Percentiles rank a stretch among this genome's conserved stretches.
Evolutionary conservation across 768 basidiomycete species (phyloP).

Genomic region (Hemileccinum impolitum): DNA sequence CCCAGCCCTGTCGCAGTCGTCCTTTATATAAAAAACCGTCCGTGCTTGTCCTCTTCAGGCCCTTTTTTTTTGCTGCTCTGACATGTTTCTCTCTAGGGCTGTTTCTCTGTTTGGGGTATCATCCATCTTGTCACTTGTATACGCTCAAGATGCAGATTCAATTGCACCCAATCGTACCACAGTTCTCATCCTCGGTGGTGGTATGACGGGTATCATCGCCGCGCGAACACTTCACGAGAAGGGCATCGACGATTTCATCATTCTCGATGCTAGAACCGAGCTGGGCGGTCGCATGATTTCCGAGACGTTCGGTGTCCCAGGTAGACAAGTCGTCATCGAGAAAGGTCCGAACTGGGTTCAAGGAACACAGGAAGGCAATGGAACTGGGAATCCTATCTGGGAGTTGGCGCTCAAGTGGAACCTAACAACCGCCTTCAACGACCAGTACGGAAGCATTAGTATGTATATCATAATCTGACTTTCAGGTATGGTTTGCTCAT

Average conservation of each 20-base stretch:
- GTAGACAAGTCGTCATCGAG: slow-evolving; percentile 45
- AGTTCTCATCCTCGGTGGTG: no score
- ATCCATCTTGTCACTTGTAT: not conserved
- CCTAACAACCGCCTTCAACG: slow-evolving; percentile 38
- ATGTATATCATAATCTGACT: slow-evolving; percentile 16
- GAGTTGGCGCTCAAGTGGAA: slow-evolving; percentile 54
- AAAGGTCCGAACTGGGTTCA: slow-evolving; percentile 62
- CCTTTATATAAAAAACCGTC: not conserved
- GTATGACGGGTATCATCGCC: no score
- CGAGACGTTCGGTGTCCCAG: slow-evolving; percentile 39
- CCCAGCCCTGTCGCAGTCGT: not conserved
- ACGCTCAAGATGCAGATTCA: slow-evolving; percentile 3
- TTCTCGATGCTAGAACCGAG: slow-evolving; percentile 58
- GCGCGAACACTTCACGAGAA: slow-evolving; percentile 54
- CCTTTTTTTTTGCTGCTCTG: not conserved
- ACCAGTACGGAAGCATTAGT: slow-evolving; percentile 44
- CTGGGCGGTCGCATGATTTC: slow-evolving; percentile 62
- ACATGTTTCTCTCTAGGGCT: slow-evolving; percentile 12
- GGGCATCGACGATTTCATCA: slow-evolving; percentile 53
- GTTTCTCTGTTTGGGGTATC: slow-evolving; percentile 4
- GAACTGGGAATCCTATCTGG: slow-evolving; percentile 51
- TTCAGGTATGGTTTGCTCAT: not conserved
- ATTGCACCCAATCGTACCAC: no score
- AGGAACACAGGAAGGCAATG: slow-evolving; percentile 42
- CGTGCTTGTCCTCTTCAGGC: not conserved